Evolutionary conservation across 108 stramenopile genomes (phyloP).

Genomic region (Fragilaria crotonensis): DNA sequence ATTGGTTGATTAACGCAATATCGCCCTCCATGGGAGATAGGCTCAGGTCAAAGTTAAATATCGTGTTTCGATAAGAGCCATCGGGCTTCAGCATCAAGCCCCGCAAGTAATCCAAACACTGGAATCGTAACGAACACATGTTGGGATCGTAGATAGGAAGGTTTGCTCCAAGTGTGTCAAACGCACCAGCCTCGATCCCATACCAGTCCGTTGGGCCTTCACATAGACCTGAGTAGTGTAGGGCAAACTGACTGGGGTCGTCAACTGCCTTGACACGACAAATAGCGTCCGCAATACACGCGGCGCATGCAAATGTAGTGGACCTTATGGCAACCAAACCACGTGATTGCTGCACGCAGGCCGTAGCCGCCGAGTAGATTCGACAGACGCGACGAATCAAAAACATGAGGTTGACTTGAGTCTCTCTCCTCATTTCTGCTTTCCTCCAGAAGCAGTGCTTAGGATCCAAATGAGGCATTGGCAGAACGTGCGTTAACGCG

Average conservation of each 20-base stretch:
- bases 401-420: slow-evolving; percentile 81
- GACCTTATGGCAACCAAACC: slow-evolving; percentile 96
- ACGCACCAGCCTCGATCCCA: slow-evolving; percentile 92
- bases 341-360: slow-evolving; percentile 91
- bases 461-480: slow-evolving; percentile 86
- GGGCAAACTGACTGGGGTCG: slow-evolving; percentile 88
- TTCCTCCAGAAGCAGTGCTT: slow-evolving; percentile 93
- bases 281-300: slow-evolving; percentile 94
- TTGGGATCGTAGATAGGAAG: slow-evolving; percentile 91
- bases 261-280: slow-evolving; percentile 90
- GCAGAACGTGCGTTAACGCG: slow-evolving; percentile 88
- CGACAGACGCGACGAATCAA: slow-evolving; percentile 83
- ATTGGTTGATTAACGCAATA: slow-evolving; percentile 69
- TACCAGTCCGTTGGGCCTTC: slow-evolving; percentile 94
- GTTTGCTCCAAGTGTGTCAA: slow-evolving; percentile 89
- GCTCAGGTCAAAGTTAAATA: slow-evolving; percentile 84
- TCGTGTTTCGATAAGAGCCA: slow-evolving; percentile 65
- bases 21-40: slow-evolving; percentile 73
- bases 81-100: slow-evolving; percentile 58
- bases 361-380: slow-evolving; percentile 86
- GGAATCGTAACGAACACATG: slow-evolving; percentile 73
- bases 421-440: slow-evolving; percentile 84
- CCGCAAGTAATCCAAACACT: slow-evolving; percentile 93
- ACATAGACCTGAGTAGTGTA: slow-evolving; percentile 94
- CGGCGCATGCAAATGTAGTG: slow-evolving; percentile 90